Evolutionary conservation across 1,284 basidiomycete genomes (phyloP).

Genomic region (Erythrobasidium hasegawianum): DNA sequence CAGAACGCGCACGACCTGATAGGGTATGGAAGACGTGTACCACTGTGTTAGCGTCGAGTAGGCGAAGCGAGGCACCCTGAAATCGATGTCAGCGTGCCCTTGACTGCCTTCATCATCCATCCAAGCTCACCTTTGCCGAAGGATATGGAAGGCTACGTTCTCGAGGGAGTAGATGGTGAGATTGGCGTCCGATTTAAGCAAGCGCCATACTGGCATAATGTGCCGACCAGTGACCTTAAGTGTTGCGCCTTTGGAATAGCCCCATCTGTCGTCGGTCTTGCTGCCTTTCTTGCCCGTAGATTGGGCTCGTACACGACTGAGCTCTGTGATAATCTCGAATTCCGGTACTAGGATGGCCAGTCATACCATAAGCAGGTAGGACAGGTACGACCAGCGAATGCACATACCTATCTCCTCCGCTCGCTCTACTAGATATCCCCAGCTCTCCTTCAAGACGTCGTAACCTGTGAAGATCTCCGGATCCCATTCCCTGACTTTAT

Average conservation of each 20-base stretch:
- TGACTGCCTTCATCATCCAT: too few relatives aligned
- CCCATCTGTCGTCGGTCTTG: slow-evolving; percentile 63
- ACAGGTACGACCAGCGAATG: not conserved
- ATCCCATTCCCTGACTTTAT: slow-evolving; percentile 72
- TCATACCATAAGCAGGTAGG: too few relatives aligned
- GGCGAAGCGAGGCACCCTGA: slow-evolving; percentile 68
- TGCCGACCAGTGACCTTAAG: slow-evolving; percentile 84
- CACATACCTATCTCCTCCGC: slow-evolving; percentile 50
- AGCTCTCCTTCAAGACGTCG: slow-evolving; percentile 82
- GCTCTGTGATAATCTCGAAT: slow-evolving; percentile 49
- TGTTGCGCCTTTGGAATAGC: slow-evolving; percentile 68
- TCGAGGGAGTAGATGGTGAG: slow-evolving; percentile 83
- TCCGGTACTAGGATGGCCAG: too few relatives aligned
- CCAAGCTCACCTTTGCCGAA: slow-evolving; percentile 62
- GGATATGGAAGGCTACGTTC: slow-evolving; percentile 76
- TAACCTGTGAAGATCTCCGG: slow-evolving; percentile 90
- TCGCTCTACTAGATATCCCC: slow-evolving; percentile 82
- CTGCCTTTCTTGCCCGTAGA: slow-evolving; percentile 40
- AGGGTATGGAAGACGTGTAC: slow-evolving; percentile 62
- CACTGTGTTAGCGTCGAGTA: slow-evolving; percentile 65
- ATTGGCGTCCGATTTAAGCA: slow-evolving; percentile 79
- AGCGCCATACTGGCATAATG: slow-evolving; percentile 85
- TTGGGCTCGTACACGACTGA: slow-evolving; percentile 47
- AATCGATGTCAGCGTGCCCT: not conserved
- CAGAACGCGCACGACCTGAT: slow-evolving; percentile 59